These are phyloP conservation scores for Fusarium sp. DNA, from an alignment of 2,329 filamentous ascomycete species.

Conservation along the genomic window DNA sequence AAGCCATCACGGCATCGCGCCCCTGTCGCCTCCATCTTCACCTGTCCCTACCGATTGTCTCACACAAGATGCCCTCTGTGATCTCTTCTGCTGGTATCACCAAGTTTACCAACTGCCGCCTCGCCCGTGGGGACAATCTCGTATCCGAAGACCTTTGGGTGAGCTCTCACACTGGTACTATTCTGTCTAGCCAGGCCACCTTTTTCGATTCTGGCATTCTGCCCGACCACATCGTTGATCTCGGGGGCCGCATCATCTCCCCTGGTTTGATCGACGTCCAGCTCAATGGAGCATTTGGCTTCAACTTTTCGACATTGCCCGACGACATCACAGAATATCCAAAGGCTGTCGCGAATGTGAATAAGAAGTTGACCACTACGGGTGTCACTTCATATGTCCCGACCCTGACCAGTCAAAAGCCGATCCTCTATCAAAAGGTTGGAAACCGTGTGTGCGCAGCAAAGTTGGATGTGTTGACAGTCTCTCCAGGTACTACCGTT, in stretches of 20 bases:
- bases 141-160: conserved; percentile 90
- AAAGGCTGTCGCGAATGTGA: conserved; percentile 78
- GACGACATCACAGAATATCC: conserved; percentile 76
- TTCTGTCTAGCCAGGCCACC: conserved; percentile 75
- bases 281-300: conserved; percentile 91
- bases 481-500: conserved; percentile 73
- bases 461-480: conserved; percentile 25
- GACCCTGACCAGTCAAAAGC: conserved; percentile 83
- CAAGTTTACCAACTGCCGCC: conserved; percentile 89
- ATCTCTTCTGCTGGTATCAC: conserved; percentile 71
- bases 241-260: conserved; percentile 84
- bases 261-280: conserved; percentile 93
- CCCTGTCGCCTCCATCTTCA: neutral
- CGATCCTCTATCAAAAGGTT: conserved; percentile 85
- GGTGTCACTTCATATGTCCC: conserved; percentile 91
- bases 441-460: conserved; percentile 4
- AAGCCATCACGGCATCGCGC: neutral
- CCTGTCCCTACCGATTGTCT: neutral
- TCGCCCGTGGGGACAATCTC: conserved; percentile 76
- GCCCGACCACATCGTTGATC: conserved; percentile 81
- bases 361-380: conserved; percentile 77
- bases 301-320: conserved; percentile 87
- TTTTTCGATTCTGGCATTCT: conserved; percentile 77
- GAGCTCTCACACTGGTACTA: conserved; percentile 82
- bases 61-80: conserved; percentile 59